A percentile compares a stretch with the other conserved stretches of the same genome.
Conservation (phyloP, 768 basidiomycete species). For the Bullera alba region DNA sequence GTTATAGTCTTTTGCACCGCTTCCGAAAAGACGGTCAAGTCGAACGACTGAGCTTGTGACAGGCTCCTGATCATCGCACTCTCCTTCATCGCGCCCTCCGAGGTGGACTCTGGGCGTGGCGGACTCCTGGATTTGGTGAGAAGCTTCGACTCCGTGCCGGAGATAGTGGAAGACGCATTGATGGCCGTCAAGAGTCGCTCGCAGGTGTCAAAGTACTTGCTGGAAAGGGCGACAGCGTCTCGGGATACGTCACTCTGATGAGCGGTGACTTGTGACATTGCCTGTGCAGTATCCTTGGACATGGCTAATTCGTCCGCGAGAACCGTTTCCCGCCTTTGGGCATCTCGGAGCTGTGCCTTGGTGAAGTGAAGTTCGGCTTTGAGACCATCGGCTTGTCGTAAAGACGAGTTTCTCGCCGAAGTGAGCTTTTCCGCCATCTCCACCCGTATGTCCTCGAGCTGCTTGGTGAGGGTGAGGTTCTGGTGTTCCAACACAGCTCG, state of each 20-base stretch:
- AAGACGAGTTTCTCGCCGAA: conserved; percentile 17
- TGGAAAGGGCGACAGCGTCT: conserved; percentile 39
- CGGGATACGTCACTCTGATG: conserved; percentile 31
- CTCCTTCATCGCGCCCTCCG: conserved; percentile 20
- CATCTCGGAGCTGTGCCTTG: conserved; percentile 39
- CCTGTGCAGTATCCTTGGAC: conserved; percentile 30
- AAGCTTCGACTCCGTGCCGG: conserved; percentile 24
- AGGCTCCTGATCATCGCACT: conserved; percentile 25
- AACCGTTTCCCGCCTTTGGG: conserved; percentile 28
- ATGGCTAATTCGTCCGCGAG: conserved; percentile 37
- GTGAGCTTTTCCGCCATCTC: conserved; percentile 44
- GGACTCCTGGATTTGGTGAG: background rate
- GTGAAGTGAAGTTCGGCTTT: conserved; percentile 61
- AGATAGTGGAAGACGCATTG: conserved; percentile 39
- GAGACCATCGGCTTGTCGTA: conserved; percentile 53
- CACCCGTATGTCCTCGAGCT: conserved; percentile 61
- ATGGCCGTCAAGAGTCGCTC: conserved; percentile 34
- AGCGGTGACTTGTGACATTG: conserved; percentile 17
- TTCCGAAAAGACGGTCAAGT: conserved; percentile 79
- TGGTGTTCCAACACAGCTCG: conserved; percentile 86
- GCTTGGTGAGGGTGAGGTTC: conserved; percentile 66
- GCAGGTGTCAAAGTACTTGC: conserved; percentile 42
- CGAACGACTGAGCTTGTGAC: conserved; percentile 51
- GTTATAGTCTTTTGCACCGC: conserved; percentile 69
- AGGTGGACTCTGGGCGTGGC: conserved; percentile 2